Percentiles rank a stretch among this genome's conserved stretches.
phyloP scores from a whole-genome alignment of 2,329 filamentous ascomycete species.

The Xylaria sp. region DNA sequence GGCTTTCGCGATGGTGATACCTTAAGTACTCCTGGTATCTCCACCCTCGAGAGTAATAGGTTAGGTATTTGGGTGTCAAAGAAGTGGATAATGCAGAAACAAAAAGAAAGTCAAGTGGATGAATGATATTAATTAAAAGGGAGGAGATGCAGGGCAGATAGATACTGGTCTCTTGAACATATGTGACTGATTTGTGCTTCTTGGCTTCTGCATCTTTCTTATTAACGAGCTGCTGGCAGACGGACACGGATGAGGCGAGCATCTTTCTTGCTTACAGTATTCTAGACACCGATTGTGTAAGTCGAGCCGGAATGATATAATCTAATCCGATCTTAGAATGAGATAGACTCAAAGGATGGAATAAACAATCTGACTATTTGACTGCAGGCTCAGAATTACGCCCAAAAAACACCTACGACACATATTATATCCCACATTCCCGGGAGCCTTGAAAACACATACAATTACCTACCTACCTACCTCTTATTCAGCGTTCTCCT shows the following conservation, averaged over 20 bases:
- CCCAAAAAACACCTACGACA: neutral
- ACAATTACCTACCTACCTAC: neutral
- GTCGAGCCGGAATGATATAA: neutral
- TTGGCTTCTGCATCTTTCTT: neutral
- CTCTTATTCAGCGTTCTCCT: neutral
- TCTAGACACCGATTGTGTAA: neutral
- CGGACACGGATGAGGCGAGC: neutral
- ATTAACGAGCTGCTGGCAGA: neutral
- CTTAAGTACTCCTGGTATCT: neutral
- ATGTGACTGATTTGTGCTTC: neutral
- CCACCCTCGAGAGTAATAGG: neutral
- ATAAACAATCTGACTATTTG: neutral
- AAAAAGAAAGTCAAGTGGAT: neutral
- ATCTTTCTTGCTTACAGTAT: neutral
- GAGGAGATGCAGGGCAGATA: neutral
- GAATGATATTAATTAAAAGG: neutral
- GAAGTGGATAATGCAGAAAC: neutral
- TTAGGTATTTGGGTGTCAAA: neutral
- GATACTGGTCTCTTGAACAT: neutral
- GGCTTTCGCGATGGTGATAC: constrained; percentile 17
- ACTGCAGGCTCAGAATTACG: neutral
- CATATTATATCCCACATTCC: neutral
- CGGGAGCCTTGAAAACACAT: neutral
- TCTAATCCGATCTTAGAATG: neutral
- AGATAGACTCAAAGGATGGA: neutral